Conservation (phyloP, 495 filamentous ascomycete species). For the Friedmanniomyces simplex region DNA sequence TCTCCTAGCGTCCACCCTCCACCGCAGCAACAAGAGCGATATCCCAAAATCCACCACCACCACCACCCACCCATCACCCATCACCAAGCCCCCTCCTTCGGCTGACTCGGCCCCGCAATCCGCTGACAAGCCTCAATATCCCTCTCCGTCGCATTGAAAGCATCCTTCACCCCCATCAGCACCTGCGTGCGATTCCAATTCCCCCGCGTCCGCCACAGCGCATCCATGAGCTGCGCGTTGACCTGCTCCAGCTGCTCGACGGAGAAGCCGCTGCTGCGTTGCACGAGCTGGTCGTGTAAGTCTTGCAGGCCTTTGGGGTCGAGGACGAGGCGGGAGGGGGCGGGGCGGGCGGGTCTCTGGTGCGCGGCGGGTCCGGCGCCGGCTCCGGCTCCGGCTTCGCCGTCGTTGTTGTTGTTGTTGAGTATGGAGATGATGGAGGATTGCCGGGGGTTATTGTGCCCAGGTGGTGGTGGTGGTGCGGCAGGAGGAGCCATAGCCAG, state of each 20-base stretch:
- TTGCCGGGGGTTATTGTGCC: slow-evolving; percentile 44
- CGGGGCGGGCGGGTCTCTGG: not conserved
- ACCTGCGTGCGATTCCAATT: slow-evolving; percentile 76
- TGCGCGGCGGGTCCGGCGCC: no score
- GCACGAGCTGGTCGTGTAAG: slow-evolving; percentile 49
- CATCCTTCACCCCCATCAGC: slow-evolving; percentile 44
- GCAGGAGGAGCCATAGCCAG: slow-evolving; percentile 4
- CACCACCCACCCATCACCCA: not conserved
- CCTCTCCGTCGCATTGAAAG: slow-evolving; percentile 69
- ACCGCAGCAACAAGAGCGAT: no score
- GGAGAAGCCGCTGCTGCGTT: slow-evolving; percentile 63
- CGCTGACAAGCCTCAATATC: slow-evolving; percentile 67
- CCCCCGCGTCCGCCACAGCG: slow-evolving; percentile 64
- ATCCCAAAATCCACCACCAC: not conserved
- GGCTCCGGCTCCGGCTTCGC: not conserved
- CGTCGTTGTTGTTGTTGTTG: slow-evolving; percentile 29
- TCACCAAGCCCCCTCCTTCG: not conserved
- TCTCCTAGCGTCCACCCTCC: not conserved
- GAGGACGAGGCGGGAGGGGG: slow-evolving; percentile 37
- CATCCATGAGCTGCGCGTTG: slow-evolving; percentile 81
- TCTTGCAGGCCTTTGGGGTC: slow-evolving; percentile 44
- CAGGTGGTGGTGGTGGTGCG: not conserved
- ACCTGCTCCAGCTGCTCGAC: slow-evolving; percentile 94
- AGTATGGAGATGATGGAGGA: slow-evolving; percentile 44
- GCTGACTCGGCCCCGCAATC: slow-evolving; percentile 28